Conservation (phyloP, 352 stramenopile genomes). For the Phytophthora ohioensis region DNA sequence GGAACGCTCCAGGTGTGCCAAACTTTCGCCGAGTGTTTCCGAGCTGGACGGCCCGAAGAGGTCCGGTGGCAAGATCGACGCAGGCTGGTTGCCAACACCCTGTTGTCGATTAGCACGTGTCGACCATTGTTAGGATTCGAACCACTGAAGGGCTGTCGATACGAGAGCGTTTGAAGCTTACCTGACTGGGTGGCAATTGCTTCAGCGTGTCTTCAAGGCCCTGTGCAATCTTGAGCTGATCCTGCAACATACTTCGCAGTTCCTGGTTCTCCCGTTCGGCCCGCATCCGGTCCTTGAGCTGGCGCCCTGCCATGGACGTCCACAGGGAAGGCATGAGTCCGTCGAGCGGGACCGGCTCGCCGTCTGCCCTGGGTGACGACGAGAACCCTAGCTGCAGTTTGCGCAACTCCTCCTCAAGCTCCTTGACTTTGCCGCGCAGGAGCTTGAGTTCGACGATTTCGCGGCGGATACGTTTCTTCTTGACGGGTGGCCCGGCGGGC, state of each 20-base stretch:
- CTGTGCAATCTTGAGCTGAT: slow-evolving; percentile 42
- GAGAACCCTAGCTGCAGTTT: slow-evolving; percentile 29
- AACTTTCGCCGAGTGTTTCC: slow-evolving; percentile 33
- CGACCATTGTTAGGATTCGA: slow-evolving; percentile 14
- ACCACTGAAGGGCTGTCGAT: background rate
- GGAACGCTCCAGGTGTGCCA: slow-evolving; percentile 25
- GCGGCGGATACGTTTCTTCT: slow-evolving; percentile 42
- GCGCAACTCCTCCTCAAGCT: slow-evolving; percentile 43
- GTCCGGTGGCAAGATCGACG: slow-evolving; percentile 26
- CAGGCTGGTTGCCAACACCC: slow-evolving; percentile 2
- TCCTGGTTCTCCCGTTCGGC: slow-evolving; percentile 42
- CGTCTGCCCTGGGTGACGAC: background rate
- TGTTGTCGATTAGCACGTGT: slow-evolving; percentile 23
- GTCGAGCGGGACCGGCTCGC: slow-evolving; percentile 3
- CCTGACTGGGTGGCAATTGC: slow-evolving; percentile 33
- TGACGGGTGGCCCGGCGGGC: slow-evolving; percentile 16
- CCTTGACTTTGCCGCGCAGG: slow-evolving; percentile 40
- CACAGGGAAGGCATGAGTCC: slow-evolving; percentile 34
- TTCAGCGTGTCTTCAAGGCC: slow-evolving; percentile 45
- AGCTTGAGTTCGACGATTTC: slow-evolving; percentile 48
- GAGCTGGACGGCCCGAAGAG: slow-evolving; percentile 33
- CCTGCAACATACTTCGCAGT: slow-evolving; percentile 34
- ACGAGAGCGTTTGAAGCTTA: slow-evolving; percentile 14
- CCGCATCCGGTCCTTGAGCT: slow-evolving; percentile 37
- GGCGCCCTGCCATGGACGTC: slow-evolving; percentile 37